phyloP scores from a whole-genome alignment of 768 basidiomycete species.

The Macrolepiota fuliginosa region DNA sequence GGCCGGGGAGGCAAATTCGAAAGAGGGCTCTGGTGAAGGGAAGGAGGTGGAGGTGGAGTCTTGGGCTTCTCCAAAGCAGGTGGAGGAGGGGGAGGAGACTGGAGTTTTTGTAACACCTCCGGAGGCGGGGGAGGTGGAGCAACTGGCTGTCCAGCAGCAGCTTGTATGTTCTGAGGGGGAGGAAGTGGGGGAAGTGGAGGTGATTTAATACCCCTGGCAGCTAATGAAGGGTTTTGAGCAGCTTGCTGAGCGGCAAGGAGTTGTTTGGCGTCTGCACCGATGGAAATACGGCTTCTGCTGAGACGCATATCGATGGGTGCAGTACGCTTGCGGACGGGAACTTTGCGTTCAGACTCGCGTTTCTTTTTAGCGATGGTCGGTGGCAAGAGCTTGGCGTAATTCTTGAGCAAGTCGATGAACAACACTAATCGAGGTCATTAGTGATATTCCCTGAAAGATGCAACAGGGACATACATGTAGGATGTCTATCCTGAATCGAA shows the following conservation, averaged over 20 bases:
- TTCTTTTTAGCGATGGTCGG: conserved; percentile 83
- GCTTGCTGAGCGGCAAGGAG: conserved; percentile 69
- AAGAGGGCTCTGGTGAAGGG: conserved; percentile 10
- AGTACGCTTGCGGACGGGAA: conserved; percentile 83
- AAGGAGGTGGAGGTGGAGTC: conserved; percentile 30
- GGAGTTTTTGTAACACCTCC: conserved; percentile 17
- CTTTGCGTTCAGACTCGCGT: conserved; percentile 81
- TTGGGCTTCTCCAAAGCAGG: conserved; percentile 28
- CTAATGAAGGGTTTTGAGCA: conserved; percentile 49
- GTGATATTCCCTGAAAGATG: not conserved
- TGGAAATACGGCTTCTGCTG: conserved; percentile 73
- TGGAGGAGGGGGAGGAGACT: conserved; percentile 17
- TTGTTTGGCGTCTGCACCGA: conserved; percentile 67
- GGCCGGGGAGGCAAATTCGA: conserved; percentile 22
- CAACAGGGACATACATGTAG: conserved; percentile 51
- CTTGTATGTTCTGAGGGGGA: conserved; percentile 26
- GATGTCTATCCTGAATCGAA: conserved; percentile 90
- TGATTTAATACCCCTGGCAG: conserved; percentile 25
- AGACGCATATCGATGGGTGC: conserved; percentile 87
- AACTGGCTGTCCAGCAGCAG: conserved; percentile 14
- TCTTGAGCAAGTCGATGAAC: conserved; percentile 80
- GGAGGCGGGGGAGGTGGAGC: conserved; percentile 30
- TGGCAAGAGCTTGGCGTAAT: conserved; percentile 73
- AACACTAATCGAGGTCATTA: conserved; percentile 47
- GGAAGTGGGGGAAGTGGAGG: conserved; percentile 27